Evolutionary conservation across 2,329 filamentous ascomycete species (phyloP).

Genomic region (Trichoderma semiorbis): DNA sequence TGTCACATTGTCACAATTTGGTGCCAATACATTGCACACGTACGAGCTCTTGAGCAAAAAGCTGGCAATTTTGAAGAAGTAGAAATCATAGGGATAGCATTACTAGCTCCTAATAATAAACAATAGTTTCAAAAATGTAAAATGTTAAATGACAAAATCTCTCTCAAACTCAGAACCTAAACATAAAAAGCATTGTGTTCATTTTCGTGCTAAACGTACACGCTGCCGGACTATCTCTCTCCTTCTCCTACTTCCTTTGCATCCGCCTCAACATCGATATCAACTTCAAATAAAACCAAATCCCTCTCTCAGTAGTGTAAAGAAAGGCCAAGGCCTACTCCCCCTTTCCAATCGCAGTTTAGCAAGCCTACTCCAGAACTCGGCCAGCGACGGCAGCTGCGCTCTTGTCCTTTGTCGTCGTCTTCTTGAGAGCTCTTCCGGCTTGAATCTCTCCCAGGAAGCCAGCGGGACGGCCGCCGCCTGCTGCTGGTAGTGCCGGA

Average conservation of each 20-base stretch:
- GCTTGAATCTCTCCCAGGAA: slow-evolving; percentile 80
- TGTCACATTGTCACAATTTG: neutral
- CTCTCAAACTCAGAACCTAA: neutral
- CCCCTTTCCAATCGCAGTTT: neutral
- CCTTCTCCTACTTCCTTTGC: neutral
- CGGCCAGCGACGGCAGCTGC: slow-evolving; percentile 67
- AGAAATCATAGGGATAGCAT: neutral
- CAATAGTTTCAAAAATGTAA: neutral
- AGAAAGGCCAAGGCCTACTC: neutral
- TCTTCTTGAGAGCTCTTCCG: slow-evolving; percentile 79
- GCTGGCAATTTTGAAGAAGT: neutral
- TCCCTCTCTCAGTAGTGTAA: neutral
- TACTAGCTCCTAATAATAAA: neutral
- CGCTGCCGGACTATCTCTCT: neutral
- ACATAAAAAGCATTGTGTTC: neutral
- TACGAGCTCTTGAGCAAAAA: neutral
- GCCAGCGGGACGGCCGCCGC: slow-evolving; percentile 53
- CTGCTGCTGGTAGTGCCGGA: slow-evolving; percentile 43
- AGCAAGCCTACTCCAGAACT: slow-evolving; percentile 53
- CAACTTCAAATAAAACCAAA: neutral
- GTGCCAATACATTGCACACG: neutral
- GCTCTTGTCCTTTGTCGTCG: slow-evolving; percentile 85
- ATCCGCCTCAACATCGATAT: neutral
- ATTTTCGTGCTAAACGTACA: slow-evolving; percentile 1
- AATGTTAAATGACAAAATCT: slow-evolving; percentile 3